Evolutionary conservation across 345 rosid genomes (phyloP), one percentile per base, ranked within the genome.

Genomic region (Populus tremula): DNA sequence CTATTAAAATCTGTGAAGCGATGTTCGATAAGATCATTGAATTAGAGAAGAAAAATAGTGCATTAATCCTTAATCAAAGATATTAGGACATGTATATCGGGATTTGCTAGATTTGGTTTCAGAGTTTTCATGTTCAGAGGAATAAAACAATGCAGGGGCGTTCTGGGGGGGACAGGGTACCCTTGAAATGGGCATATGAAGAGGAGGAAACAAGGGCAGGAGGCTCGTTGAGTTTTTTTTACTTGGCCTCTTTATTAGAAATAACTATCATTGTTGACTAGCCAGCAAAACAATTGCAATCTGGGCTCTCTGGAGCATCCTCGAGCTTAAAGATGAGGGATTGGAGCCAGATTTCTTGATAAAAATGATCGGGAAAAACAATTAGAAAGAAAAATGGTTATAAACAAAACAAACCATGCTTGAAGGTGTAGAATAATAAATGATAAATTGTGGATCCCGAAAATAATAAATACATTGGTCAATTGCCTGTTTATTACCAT

Each of bases 61-160:
- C 54, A 56, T 14, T 65, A 71, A 67, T 56, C 2, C 14, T 66
- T 69, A 72, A 35, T 27, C 50, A 12, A 31, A 36, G 41, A 54
- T 73, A 67, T 78, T 62, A 77, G 74, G 82, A 83, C 92, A 81
- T 64, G 62, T 20, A 77, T 82, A 82, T 84, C 83, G 89, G 94
- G 92, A 89, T 90, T 85, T 90, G 94, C 90, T 80, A 83, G 92
- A 87, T 87, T 82, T 89, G 84, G 87, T 87, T 84, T 81, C 74
- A 71, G 73, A 75, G 79, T 76, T 81, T 75, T 86, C 70, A 77
- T 73, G 49, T 72, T 81, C 64, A 67, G 75, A 65, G 36, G 33
- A 54, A 69, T n/a, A 69, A 73, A 67, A 71, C 53, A 73, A 69
- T 67, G 12, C 38, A 54, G 47, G 76, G n/a, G 76, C 59, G 35